Conservation (phyloP, 306 rosid genomes). For the Ceratonia siliqua region DNA sequence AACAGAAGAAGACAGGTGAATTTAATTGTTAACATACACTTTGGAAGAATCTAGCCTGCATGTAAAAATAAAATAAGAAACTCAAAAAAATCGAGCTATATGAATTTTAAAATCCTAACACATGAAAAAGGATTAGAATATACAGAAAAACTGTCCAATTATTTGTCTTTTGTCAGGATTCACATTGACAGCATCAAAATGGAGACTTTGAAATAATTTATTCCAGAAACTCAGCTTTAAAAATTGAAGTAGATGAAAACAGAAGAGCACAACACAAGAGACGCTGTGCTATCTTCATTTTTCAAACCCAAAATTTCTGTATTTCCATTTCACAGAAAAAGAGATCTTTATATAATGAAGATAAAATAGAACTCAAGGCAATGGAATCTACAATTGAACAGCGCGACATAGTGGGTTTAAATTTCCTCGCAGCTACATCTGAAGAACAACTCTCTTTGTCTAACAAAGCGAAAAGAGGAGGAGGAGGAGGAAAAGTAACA, state of each 20-base stretch:
- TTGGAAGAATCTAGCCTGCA: constrained; percentile 43
- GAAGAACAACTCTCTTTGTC: constrained; percentile 24
- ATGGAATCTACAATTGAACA: constrained; percentile 28
- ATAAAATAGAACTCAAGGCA: constrained; percentile 28
- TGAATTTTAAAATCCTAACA: constrained; percentile 30
- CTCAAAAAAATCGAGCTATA: constrained; percentile 14
- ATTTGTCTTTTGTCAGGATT: constrained; percentile 33
- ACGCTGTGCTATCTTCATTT: constrained; percentile 24
- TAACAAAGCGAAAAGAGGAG: background rate
- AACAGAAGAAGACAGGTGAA: constrained; percentile 52
- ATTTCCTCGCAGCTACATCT: constrained; percentile 16
- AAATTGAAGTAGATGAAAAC: constrained; percentile 35
- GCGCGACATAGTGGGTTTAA: background rate
- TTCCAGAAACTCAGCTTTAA: constrained; percentile 28
- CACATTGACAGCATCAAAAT: constrained; percentile 42
- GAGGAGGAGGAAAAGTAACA: background rate
- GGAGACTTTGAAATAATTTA: constrained; percentile 30
- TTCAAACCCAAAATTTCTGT: constrained; percentile 27
- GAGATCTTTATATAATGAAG: constrained; percentile 25
- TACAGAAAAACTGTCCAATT: constrained; percentile 34
- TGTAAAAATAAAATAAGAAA: background rate
- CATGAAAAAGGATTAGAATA: constrained; percentile 60
- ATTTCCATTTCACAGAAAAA: constrained; percentile 30
- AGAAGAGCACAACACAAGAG: constrained; percentile 31
- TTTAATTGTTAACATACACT: constrained; percentile 41